Evolutionary conservation across 805 yeast genomes (phyloP).

Genomic region (Suhomyces emberorum): DNA sequence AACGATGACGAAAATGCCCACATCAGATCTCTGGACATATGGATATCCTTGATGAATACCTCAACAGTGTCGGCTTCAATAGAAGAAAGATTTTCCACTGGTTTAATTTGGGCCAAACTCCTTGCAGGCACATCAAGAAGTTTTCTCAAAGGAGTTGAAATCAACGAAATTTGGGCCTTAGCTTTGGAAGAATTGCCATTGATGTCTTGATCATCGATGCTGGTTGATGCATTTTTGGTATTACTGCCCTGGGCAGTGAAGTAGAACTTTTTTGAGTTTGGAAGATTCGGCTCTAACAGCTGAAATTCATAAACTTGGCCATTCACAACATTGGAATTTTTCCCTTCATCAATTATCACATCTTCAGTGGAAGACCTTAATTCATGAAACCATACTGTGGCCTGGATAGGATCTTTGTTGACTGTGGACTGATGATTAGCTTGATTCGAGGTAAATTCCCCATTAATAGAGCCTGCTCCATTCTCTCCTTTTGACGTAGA

Average conservation of each 20-base stretch:
- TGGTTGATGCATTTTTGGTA: constrained; percentile 8
- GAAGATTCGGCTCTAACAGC: constrained; percentile 35
- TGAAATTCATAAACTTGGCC: constrained; percentile 76
- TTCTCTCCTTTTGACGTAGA: too few species aligned
- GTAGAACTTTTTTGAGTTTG: constrained; percentile 34
- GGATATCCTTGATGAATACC: constrained; percentile 72
- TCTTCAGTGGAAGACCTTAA: constrained; percentile 52
- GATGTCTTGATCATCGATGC: constrained; percentile 8
- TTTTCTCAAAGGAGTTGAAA: constrained; percentile 57
- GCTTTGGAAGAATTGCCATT: constrained; percentile 15
- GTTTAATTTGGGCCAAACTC: constrained; percentile 55
- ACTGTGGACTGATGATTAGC: too few species aligned
- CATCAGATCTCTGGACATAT: constrained; percentile 87
- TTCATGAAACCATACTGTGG: constrained; percentile 69
- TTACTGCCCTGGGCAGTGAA: constrained; percentile 41
- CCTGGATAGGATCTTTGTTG: constrained; percentile 31
- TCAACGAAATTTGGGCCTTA: constrained; percentile 49
- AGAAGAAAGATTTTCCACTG: constrained; percentile 39
- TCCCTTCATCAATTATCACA: constrained; percentile 64
- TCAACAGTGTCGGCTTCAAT: constrained; percentile 84
- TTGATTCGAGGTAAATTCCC: too few species aligned
- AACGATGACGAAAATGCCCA: constrained; percentile 73
- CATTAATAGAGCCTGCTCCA: too few species aligned
- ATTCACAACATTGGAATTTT: constrained; percentile 38
- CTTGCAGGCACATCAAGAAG: constrained; percentile 65